A percentile compares a stretch with the other conserved stretches of the same genome.
These are phyloP conservation scores for Tetradesmus lagerheimii DNA, from an alignment of 139 green algal species.

Conservation along the genomic window DNA sequence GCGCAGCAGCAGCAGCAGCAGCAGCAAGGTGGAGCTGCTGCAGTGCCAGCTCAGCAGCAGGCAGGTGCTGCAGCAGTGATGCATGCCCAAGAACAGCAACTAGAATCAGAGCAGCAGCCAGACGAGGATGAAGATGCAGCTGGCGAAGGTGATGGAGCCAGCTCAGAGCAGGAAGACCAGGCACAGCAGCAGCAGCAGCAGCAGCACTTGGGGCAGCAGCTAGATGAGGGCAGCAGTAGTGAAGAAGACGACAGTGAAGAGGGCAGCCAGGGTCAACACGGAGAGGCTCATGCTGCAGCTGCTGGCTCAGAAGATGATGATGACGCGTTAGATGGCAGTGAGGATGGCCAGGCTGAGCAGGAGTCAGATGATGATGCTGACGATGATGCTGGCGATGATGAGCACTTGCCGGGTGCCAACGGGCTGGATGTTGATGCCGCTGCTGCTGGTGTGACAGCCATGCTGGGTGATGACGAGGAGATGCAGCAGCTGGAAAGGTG, in stretches of 20 bases:
- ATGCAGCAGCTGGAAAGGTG: conserved; percentile 69
- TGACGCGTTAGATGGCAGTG: background rate
- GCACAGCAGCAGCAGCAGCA: background rate
- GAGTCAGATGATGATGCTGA: conserved; percentile 40
- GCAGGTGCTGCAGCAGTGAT: background rate
- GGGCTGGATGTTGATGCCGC: background rate
- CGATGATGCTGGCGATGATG: background rate
- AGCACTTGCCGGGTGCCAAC: background rate
- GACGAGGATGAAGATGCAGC: conserved; percentile 21
- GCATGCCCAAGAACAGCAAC: background rate
- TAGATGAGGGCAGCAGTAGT: conserved; percentile 2
- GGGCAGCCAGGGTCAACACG: background rate
- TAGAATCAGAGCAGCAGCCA: background rate
- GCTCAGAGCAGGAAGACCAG: background rate
- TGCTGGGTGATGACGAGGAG: conserved; percentile 38
- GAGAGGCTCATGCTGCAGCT: background rate
- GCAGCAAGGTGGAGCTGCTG: background rate
- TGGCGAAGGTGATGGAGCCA: background rate
- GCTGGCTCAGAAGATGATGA: background rate
- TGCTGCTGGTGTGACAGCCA: conserved; percentile 2
- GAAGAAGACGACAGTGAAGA: conserved; percentile 18
- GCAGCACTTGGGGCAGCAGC: conserved; percentile 3
- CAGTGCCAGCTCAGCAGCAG: background rate
- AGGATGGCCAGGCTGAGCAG: background rate
- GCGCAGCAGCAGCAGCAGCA: conserved; percentile 33